Percentiles rank a stretch among this genome's conserved stretches.
Conservation (phyloP, 345 rosid genomes). For the Gynandropsis gynandra region DNA sequence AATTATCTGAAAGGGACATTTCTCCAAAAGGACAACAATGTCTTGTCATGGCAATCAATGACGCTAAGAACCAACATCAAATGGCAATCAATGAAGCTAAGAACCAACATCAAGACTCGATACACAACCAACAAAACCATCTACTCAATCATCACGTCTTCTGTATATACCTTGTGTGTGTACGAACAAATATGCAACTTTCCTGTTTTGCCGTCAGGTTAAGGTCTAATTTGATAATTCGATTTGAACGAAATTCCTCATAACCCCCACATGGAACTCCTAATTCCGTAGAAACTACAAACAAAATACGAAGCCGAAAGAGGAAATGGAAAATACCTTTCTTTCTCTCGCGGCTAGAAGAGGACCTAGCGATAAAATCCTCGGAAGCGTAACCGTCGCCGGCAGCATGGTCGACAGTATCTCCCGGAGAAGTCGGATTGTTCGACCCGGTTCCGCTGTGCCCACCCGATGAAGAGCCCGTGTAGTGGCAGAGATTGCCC, state of each 20-base stretch:
- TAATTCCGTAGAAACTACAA: background rate
- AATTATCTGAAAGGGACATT: no score
- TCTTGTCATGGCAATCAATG: no score
- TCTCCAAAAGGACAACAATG: no score
- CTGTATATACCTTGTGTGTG: no score
- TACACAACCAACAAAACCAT: no score
- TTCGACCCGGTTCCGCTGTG: conserved; percentile 38
- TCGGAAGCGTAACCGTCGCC: conserved; percentile 91
- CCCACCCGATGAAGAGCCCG: conserved; percentile 44
- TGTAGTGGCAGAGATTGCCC: conserved; percentile 73
- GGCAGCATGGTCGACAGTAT: conserved; percentile 51
- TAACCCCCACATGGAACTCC: background rate
- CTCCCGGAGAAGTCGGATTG: conserved; percentile 58
- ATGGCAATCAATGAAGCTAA: no score
- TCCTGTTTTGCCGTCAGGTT: no score
- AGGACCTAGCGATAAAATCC: conserved; percentile 88
- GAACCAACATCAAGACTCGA: no score
- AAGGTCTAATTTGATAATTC: no score
- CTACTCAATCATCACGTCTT: no score
- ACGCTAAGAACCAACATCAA: no score
- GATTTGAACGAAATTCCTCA: background rate
- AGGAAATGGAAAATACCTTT: conserved; percentile 46
- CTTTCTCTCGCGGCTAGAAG: conserved; percentile 89
- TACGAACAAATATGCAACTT: no score
- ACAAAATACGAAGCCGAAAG: background rate